phyloP scores from a whole-genome alignment of 78 protist genomes.

The Planoprotostelium fungivorum region DNA sequence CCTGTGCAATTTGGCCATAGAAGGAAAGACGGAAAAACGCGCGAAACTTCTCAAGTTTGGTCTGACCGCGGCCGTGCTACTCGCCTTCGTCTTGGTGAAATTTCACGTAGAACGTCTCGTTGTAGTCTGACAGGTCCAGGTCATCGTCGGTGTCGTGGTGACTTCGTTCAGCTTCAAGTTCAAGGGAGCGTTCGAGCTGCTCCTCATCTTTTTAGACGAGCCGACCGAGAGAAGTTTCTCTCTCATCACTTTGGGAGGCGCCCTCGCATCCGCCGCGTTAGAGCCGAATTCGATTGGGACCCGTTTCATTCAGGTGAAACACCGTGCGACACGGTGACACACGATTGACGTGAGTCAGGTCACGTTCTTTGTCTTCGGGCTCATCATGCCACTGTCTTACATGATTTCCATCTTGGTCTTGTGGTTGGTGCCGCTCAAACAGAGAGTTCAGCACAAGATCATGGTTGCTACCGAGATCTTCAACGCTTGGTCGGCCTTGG shows the following conservation, averaged over 20 bases:
- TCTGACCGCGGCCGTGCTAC: no score
- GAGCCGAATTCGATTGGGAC: neutral
- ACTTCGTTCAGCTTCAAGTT: slow-evolving; percentile 21
- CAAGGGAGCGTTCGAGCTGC: slow-evolving; percentile 15
- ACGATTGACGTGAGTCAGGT: slow-evolving; percentile 6
- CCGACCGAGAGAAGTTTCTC: neutral
- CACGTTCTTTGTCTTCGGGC: neutral
- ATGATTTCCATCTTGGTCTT: slow-evolving; percentile 1
- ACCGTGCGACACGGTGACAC: neutral
- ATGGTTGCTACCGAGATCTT: slow-evolving; percentile 18
- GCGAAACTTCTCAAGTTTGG: no score
- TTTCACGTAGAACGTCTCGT: no score
- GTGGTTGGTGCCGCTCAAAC: slow-evolving; percentile 42
- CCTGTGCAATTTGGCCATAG: no score
- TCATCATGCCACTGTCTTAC: slow-evolving; percentile 26
- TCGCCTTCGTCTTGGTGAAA: no score
- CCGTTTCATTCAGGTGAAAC: neutral
- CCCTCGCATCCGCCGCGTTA: neutral
- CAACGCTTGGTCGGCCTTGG: slow-evolving; percentile 54
- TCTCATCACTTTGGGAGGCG: slow-evolving; percentile 7
- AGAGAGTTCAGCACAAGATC: neutral
- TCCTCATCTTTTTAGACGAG: neutral
- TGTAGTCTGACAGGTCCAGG: no score
- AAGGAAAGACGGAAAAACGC: no score
- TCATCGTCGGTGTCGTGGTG: slow-evolving; percentile 1